Percentiles rank a stretch among this genome's conserved stretches.
Conservation (phyloP, 148 eudicot genomes). For the Camellia japonica region DNA sequence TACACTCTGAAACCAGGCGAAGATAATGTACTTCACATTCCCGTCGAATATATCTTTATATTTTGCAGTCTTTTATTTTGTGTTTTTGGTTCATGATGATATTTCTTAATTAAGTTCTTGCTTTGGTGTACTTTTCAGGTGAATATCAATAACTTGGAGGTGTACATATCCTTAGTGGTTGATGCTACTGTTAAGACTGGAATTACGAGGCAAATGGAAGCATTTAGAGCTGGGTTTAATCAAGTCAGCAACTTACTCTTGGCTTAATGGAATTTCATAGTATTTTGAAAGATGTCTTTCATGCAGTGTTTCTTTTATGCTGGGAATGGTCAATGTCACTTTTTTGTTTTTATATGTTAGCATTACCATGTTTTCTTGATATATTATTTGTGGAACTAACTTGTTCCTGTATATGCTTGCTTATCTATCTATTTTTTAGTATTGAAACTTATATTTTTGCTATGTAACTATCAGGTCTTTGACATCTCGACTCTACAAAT, state of each 20-base stretch:
- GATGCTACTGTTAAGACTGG: constrained; percentile 92
- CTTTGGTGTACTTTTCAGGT: constrained; percentile 47
- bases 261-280: neutral
- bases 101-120: neutral
- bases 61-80: neutral
- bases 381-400: neutral
- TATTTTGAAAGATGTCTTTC: neutral
- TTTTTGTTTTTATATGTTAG: neutral
- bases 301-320: neutral
- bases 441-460: constrained; percentile 7
- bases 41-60: neutral
- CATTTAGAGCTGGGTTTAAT: constrained; percentile 90
- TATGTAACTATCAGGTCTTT: constrained; percentile 58
- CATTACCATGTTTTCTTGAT: neutral
- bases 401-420: no score
- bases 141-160: constrained; percentile 69
- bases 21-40: constrained; percentile 52
- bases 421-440: no score
- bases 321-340: neutral
- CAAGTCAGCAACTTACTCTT: constrained; percentile 44
- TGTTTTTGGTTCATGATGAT: neutral
- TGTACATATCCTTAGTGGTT: constrained; percentile 74
- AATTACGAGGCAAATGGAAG: constrained; percentile 73
- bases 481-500: constrained; percentile 82
- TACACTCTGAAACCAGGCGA: constrained; percentile 65